Evolutionary conservation across 371 early-diverging fungal species (phyloP), one percentile per base, ranked within the genome.

Genomic region (Rhizopus arrhizus): DNA sequence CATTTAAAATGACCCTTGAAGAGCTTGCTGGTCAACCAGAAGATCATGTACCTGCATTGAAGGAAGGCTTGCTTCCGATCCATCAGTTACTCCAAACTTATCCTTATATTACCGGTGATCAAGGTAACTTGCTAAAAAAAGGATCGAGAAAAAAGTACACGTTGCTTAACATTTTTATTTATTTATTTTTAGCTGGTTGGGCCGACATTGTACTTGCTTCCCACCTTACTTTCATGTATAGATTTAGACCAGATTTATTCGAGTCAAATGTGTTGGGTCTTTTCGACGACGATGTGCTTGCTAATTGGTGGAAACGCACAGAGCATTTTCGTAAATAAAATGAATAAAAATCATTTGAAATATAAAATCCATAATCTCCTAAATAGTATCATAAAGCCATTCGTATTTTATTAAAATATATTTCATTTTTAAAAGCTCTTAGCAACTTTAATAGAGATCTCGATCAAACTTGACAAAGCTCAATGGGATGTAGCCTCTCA

Each of bases 301-400:
- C 35, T 35, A 42, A 56, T 11, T 67, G 63, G 59, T 67, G 63
- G 59, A 50, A 62, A 16, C 55, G 59, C 33, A 67, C 40, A 51
- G 51, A 60, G 15, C 12, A 29, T 9, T 53, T 41, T 15, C 50
- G 50, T 29, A 6, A 36, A 22, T 35, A n/a, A 13, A 13, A 22
- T 2, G 22, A 36, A 36, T 36, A 36, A 36, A 36, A 36, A 36
- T 11, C 36, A 9, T 36, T 36, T 36, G 36, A 1, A 36, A 36
- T 36, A 11, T 36, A 22, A 22, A 1, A 22, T 22, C 22, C 22
- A 22, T 22, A 22, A 22, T 22, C 22, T 22, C 22, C 22, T 22
- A 22, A 22, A 22, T 2, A 22, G 36, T 11, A 36, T 2, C 36
- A 36, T 36, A 11, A 36, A 11, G 36, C 2, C 11, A 36, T 36